phyloP scores from a whole-genome alignment of 2,329 filamentous ascomycete genomes.

The Dactylellina haptotyla region DNA sequence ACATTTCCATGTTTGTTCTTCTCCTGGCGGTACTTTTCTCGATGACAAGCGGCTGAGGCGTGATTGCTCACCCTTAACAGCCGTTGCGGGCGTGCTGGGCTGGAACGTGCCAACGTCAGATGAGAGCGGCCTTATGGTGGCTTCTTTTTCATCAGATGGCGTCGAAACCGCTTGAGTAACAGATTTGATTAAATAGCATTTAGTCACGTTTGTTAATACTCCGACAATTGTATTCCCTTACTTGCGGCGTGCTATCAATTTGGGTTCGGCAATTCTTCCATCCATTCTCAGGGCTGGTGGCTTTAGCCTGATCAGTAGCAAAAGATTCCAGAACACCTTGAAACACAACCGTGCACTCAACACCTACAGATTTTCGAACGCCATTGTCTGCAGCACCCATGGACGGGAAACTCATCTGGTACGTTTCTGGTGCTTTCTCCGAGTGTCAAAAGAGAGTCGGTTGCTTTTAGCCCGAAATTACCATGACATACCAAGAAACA shows the following conservation, averaged over 20 bases:
- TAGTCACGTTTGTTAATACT: constrained; percentile 42
- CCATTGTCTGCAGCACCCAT: neutral
- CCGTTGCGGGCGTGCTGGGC: no score
- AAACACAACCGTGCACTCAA: constrained; percentile 48
- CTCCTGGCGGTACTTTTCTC: neutral
- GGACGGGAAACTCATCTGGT: constrained; percentile 7
- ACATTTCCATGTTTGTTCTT: neutral
- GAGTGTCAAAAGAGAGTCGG: constrained; percentile 22
- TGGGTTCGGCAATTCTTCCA: constrained; percentile 30
- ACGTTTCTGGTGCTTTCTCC: constrained; percentile 29
- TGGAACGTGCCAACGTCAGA: neutral
- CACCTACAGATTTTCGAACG: constrained; percentile 20
- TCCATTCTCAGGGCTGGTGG: neutral
- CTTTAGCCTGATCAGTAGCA: constrained; percentile 47
- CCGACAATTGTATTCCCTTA: constrained; percentile 38
- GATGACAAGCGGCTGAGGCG: constrained; percentile 1
- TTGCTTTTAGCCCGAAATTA: constrained; percentile 50
- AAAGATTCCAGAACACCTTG: constrained; percentile 51
- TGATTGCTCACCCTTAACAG: no score
- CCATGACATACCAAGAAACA: constrained; percentile 8
- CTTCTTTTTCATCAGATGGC: constrained; percentile 27
- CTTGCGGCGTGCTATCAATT: constrained; percentile 4
- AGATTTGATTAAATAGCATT: constrained; percentile 41
- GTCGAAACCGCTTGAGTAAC: constrained; percentile 31
- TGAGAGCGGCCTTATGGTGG: neutral